Evolutionary conservation across 2,329 filamentous ascomycete species (phyloP).

Genomic region (Cladosporium velox): DNA sequence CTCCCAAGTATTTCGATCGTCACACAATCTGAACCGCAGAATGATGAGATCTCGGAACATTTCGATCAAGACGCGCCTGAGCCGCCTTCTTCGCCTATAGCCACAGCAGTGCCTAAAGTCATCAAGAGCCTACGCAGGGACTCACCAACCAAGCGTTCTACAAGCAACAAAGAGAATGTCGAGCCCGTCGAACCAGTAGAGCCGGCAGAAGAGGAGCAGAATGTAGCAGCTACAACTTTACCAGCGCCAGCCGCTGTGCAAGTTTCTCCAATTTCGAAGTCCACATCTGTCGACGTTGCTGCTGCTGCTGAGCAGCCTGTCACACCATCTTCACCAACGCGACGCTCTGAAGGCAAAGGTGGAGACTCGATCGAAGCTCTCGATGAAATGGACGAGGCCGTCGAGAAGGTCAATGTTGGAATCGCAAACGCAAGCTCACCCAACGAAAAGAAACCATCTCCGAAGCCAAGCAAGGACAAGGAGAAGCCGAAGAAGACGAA

Average conservation of each 20-base stretch:
- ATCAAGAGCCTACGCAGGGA: slow-evolving; percentile 31
- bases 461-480: background rate
- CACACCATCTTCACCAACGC: slow-evolving; percentile 22
- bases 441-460: slow-evolving; percentile 29
- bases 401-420: slow-evolving; percentile 46
- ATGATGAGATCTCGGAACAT: background rate
- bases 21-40: background rate
- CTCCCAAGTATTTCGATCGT: slow-evolving; percentile 9
- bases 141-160: slow-evolving; percentile 31
- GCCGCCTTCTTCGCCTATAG: slow-evolving; percentile 26
- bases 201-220: background rate
- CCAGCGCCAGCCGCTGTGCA: background rate
- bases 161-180: slow-evolving; percentile 39
- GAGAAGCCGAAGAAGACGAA: slow-evolving; percentile 24
- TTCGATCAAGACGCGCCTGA: slow-evolving; percentile 13
- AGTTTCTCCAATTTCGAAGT: background rate
- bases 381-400: slow-evolving; percentile 54
- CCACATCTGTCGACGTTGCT: slow-evolving; percentile 3
- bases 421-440: slow-evolving; percentile 37
- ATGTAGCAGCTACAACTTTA: background rate
- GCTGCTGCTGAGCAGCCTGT: background rate
- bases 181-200: slow-evolving; percentile 26
- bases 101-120: slow-evolving; percentile 28
- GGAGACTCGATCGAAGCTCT: slow-evolving; percentile 49
- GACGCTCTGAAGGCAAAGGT: background rate